phyloP scores from a whole-genome alignment of 352 stramenopile genomes.

The Hyphochytrium catenoides region DNA sequence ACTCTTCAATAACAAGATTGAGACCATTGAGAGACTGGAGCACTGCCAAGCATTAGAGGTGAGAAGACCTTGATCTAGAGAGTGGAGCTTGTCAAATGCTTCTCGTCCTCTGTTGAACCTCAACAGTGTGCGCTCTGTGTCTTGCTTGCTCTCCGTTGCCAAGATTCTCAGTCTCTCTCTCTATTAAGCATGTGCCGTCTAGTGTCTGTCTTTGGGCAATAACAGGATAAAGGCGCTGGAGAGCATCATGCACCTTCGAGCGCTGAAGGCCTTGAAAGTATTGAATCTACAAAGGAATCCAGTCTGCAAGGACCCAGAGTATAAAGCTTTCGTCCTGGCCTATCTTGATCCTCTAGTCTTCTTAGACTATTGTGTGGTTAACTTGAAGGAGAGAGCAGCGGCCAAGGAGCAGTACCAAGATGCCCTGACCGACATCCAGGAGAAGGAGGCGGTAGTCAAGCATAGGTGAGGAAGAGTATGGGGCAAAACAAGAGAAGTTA shows the following conservation, averaged over 20 bases:
- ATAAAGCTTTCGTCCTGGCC: constrained; percentile 64
- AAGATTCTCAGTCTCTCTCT: too few relatives aligned
- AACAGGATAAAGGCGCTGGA: constrained; percentile 58
- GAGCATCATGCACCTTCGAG: constrained; percentile 39
- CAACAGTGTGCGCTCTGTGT: too few relatives aligned
- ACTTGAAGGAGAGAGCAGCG: constrained; percentile 36
- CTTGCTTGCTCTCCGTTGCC: too few relatives aligned
- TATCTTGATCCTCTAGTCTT: constrained; percentile 78
- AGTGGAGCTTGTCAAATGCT: background rate
- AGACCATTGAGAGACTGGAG: constrained; percentile 69
- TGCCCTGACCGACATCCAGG: constrained; percentile 25
- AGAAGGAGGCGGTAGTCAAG: constrained; percentile 14
- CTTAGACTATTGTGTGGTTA: constrained; percentile 71
- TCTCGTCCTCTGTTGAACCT: background rate
- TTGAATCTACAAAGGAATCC: constrained; percentile 77
- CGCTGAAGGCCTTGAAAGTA: constrained; percentile 57
- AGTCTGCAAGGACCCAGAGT: constrained; percentile 69
- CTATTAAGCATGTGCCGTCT: too few relatives aligned
- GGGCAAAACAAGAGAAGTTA: background rate
- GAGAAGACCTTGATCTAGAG: too few relatives aligned
- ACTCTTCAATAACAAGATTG: constrained; percentile 79
- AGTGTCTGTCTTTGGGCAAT: constrained; percentile 72
- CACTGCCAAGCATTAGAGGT: too few relatives aligned
- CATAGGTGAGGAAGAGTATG: background rate
- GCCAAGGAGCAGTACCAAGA: constrained; percentile 71